A percentile compares a stretch with the other conserved stretches of the same genome.
Conservation (phyloP, 192 early-diverging fungal species). For the Linnemannia zychae region DNA sequence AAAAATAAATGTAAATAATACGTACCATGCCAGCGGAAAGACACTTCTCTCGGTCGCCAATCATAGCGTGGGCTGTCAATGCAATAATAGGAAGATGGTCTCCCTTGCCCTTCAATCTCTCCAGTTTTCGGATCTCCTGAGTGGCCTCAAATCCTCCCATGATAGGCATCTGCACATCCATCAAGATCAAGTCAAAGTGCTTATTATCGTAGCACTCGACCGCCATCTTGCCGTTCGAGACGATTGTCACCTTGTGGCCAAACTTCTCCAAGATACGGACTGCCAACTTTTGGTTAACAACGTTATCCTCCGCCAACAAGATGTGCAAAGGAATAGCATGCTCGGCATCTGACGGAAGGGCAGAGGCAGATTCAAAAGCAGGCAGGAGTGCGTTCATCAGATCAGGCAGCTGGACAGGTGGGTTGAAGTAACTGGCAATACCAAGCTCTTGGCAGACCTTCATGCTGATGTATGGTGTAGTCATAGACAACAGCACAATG, state of each 20-base stretch:
- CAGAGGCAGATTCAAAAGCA: constrained; percentile 76
- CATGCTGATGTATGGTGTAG: constrained; percentile 72
- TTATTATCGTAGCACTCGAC: constrained; percentile 76
- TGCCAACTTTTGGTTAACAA: constrained; percentile 89
- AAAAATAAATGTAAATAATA: background rate
- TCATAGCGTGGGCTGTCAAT: constrained; percentile 92
- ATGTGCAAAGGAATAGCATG: constrained; percentile 78
- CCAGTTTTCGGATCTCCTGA: constrained; percentile 79
- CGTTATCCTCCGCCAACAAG: constrained; percentile 88
- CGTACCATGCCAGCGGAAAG: constrained; percentile 84
- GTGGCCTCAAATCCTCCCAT: constrained; percentile 94
- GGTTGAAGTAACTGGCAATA: constrained; percentile 79
- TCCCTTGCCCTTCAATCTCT: constrained; percentile 59
- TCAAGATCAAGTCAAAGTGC: constrained; percentile 78
- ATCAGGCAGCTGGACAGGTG: constrained; percentile 71
- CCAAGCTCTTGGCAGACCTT: constrained; percentile 76
- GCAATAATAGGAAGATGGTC: constrained; percentile 84
- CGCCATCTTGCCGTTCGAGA: constrained; percentile 83
- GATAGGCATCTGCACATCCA: constrained; percentile 94
- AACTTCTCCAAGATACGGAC: constrained; percentile 80
- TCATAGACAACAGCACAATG: constrained; percentile 75
- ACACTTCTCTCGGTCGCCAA: constrained; percentile 90
- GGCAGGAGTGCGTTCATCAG: constrained; percentile 78
- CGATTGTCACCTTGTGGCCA: constrained; percentile 83
- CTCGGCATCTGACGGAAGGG: constrained; percentile 71